Percentiles rank a stretch among this genome's conserved stretches.
Evolutionary conservation across 495 filamentous ascomycete species (phyloP).

Genomic region (Entonaema liquescens): DNA sequence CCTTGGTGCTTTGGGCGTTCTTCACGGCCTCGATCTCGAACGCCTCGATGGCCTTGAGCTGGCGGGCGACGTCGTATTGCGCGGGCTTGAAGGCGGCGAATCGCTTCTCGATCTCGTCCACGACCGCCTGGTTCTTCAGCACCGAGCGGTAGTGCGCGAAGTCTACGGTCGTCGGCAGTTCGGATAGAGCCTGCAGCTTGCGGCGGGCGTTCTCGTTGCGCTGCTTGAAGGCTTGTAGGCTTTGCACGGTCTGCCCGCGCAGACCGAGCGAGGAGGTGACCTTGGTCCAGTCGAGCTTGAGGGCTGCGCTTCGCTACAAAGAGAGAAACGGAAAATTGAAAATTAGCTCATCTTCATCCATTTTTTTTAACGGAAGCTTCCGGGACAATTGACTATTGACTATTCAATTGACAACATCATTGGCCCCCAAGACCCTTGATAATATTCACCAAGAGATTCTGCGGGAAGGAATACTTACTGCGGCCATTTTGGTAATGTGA

Average conservation of each 20-base stretch:
- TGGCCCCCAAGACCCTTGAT: background rate
- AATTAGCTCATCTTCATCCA: slow-evolving; percentile 59
- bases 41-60: slow-evolving; percentile 96
- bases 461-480: slow-evolving; percentile 69
- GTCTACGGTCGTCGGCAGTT: slow-evolving; percentile 85
- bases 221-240: slow-evolving; percentile 97
- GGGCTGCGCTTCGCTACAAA: slow-evolving; percentile 91
- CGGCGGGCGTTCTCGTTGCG: slow-evolving; percentile 99
- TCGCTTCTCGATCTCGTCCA: slow-evolving; percentile 96
- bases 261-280: slow-evolving; percentile 91
- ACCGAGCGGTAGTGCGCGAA: slow-evolving; percentile 89
- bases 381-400: slow-evolving; percentile 29
- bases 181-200: slow-evolving; percentile 79
- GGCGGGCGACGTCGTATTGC: slow-evolving; percentile 87
- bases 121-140: slow-evolving; percentile 92
- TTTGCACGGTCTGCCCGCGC: slow-evolving; percentile 88
- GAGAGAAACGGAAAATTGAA: slow-evolving; percentile 34
- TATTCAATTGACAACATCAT: slow-evolving; percentile 24
- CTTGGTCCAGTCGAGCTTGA: slow-evolving; percentile 98
- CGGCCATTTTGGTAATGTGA: slow-evolving; percentile 77
- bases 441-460: background rate
- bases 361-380: background rate
- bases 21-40: slow-evolving; percentile 97
- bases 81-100: slow-evolving; percentile 88
- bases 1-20: slow-evolving; percentile 96